Evolutionary conservation across 2,329 filamentous ascomycete genomes (phyloP).

Genomic region (Cercospora zeina): DNA sequence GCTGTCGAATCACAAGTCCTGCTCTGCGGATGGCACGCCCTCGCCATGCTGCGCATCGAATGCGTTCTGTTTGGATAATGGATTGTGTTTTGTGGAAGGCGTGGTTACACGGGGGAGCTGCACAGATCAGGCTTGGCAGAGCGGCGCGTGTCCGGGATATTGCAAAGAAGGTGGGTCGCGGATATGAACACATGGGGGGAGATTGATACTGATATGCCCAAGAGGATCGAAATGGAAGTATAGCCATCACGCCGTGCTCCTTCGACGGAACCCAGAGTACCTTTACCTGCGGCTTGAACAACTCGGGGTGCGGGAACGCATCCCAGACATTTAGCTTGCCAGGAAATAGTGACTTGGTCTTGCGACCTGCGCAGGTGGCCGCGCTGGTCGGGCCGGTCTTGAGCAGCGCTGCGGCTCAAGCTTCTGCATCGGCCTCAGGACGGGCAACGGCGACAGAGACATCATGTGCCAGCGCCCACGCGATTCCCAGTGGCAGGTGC

Average conservation of each 20-base stretch:
- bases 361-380: slow-evolving; percentile 37
- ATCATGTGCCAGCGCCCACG: slow-evolving; percentile 6
- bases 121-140: slow-evolving; percentile 39
- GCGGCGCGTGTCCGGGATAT: slow-evolving; percentile 35
- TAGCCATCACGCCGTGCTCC: slow-evolving; percentile 36
- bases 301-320: slow-evolving; percentile 28
- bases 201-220: slow-evolving; percentile 11
- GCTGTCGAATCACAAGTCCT: slow-evolving; percentile 33
- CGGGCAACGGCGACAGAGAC: not conserved
- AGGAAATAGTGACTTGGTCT: slow-evolving; percentile 30
- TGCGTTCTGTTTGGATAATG: slow-evolving; percentile 39
- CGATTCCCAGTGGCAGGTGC: not conserved
- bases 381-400: slow-evolving; percentile 30
- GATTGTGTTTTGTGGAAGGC: slow-evolving; percentile 38
- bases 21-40: slow-evolving; percentile 18
- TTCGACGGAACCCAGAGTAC: slow-evolving; percentile 27
- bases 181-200: not conserved
- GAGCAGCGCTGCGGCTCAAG: slow-evolving; percentile 20
- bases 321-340: slow-evolving; percentile 35
- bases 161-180: slow-evolving; percentile 34
- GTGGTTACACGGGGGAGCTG: slow-evolving; percentile 38
- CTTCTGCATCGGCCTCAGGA: slow-evolving; percentile 13
- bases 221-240: slow-evolving; percentile 20
- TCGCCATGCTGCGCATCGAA: slow-evolving; percentile 37
- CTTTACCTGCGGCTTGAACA: slow-evolving; percentile 39